Base-by-base conservation (phyloP, 805 yeast genomes). In the Torulaspora delbrueckii region DNA sequence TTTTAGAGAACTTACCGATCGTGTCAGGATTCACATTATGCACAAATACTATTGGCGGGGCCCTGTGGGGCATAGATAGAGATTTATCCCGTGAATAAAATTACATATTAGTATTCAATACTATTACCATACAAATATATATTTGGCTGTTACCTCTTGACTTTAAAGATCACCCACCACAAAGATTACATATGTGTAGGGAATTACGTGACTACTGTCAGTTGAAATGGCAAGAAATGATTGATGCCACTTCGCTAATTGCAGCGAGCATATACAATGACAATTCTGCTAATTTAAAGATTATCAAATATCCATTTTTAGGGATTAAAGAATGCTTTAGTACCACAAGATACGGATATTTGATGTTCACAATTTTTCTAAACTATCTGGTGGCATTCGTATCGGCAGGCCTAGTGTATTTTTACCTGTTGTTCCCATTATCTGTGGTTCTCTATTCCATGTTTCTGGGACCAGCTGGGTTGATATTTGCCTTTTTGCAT, bases 1-100 rank as follows among this genome's bases (percentile, higher is more conserved):
- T 58, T 23, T 28, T 62, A 25, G 68, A 64, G 44, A 45, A 52
- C 18, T 49, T 62, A 6, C 67, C 68, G 31, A 48, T 62, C 3
- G 25, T 60, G 18, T 52, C 68, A 3, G 62, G 62, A 3, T 37
- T 63, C 13, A 47, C 53, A 4, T 26, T 63, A 13, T 50, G 57
- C 10, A 50, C 60, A 10, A 60, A 59, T 40, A 48, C 55, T 5
- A 52, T 62, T 6, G 61, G 58, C 19, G 51, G 56, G 8, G 57
- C 63, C 12, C 38, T 62, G 24, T 55, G 59, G 56, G 57, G 53
- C 1, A 45, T 57, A 4, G 58, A 57, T 6, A 49, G 46, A 40
- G 43, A 40, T 24, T 40, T 40, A 32, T 18, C 27, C 33, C 40
- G 39, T 37, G 37, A 25, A 33, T 43, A 38, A 37, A 30, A 19